Evolutionary conservation across 2,329 filamentous ascomycete species (phyloP).

Genomic region (Nannizziopsis arthrosporioides): DNA sequence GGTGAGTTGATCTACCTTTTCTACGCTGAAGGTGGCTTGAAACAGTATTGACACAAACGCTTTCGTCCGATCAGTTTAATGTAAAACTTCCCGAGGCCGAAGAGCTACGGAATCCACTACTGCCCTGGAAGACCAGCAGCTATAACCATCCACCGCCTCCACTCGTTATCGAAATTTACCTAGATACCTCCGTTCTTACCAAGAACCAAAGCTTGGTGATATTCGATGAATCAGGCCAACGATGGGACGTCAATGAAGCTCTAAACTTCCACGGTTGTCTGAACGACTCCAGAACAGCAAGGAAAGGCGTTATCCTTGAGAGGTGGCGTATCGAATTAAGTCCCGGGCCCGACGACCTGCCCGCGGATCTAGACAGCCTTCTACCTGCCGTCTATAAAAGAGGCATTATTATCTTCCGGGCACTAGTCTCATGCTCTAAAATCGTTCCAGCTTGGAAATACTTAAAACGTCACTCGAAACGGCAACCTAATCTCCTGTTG

Average conservation of each 20-base stretch:
- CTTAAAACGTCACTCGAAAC: constrained; percentile 60
- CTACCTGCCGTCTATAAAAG: constrained; percentile 94
- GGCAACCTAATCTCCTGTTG: constrained; percentile 50
- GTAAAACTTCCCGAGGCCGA: constrained; percentile 89
- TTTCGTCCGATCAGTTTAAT: constrained; percentile 58
- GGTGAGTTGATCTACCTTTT: constrained; percentile 44
- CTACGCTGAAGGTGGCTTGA: background rate
- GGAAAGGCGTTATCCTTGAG: constrained; percentile 64
- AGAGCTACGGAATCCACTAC: constrained; percentile 68
- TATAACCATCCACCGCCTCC: constrained; percentile 66
- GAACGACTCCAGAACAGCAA: constrained; percentile 23
- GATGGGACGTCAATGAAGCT: constrained; percentile 82
- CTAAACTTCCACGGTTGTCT: constrained; percentile 43
- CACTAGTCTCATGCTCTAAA: constrained; percentile 69
- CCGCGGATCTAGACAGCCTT: constrained; percentile 42
- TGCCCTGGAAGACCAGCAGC: constrained; percentile 69
- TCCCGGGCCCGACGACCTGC: constrained; percentile 44
- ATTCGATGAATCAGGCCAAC: constrained; percentile 76
- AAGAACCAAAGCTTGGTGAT: constrained; percentile 79
- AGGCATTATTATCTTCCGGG: constrained; percentile 86
- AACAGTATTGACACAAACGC: background rate
- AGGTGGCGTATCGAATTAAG: constrained; percentile 81
- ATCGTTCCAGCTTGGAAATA: constrained; percentile 81
- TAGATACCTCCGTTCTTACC: constrained; percentile 67
- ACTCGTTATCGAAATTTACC: constrained; percentile 78